These are phyloP conservation scores for Pisolithus marmoratus DNA, from an alignment of 768 basidiomycete genomes.

Conservation along the genomic window DNA sequence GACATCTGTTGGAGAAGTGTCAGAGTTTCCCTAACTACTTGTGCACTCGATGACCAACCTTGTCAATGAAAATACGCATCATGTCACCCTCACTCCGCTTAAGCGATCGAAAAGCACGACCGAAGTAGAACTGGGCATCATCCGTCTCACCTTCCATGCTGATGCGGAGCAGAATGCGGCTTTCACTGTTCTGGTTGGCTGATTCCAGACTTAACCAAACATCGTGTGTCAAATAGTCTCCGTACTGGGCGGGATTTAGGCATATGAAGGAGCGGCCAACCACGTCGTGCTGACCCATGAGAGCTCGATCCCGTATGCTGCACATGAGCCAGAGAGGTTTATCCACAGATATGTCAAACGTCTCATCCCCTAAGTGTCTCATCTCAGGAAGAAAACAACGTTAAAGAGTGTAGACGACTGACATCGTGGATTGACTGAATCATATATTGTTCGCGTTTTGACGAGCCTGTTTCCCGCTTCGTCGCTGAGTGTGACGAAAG, in stretches of 20 bases:
- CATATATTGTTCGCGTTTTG: slow-evolving; percentile 95
- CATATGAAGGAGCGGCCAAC: slow-evolving; percentile 90
- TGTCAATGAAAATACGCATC: slow-evolving; percentile 94
- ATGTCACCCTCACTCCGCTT: slow-evolving; percentile 94
- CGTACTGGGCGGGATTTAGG: slow-evolving; percentile 82
- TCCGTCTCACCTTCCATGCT: slow-evolving; percentile 99
- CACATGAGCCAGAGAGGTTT: slow-evolving; percentile 97
- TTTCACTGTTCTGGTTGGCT: slow-evolving; percentile 37
- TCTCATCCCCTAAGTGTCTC: slow-evolving; percentile 81
- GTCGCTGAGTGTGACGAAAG: slow-evolving; percentile 92
- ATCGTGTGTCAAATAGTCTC: slow-evolving; percentile 87
- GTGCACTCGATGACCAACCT: slow-evolving; percentile 43
- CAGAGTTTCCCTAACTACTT: not conserved
- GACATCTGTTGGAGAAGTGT: slow-evolving; percentile 53
- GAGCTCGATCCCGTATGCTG: slow-evolving; percentile 83
- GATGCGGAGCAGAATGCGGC: slow-evolving; percentile 79
- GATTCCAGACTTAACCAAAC: slow-evolving; percentile 89
- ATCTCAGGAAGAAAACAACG: slow-evolving; percentile 5
- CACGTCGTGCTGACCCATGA: slow-evolving; percentile 90
- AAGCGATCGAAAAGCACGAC: slow-evolving; percentile 87
- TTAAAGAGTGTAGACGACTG: slow-evolving; percentile 24
- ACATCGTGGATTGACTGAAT: slow-evolving; percentile 88
- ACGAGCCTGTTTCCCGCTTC: slow-evolving; percentile 84
- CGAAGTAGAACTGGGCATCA: slow-evolving; percentile 96
- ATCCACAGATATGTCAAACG: slow-evolving; percentile 90